These are phyloP conservation scores for Nothophaeocryptopus gaeumannii DNA, from an alignment of 2,329 filamentous ascomycete genomes.

Conservation along the genomic window DNA sequence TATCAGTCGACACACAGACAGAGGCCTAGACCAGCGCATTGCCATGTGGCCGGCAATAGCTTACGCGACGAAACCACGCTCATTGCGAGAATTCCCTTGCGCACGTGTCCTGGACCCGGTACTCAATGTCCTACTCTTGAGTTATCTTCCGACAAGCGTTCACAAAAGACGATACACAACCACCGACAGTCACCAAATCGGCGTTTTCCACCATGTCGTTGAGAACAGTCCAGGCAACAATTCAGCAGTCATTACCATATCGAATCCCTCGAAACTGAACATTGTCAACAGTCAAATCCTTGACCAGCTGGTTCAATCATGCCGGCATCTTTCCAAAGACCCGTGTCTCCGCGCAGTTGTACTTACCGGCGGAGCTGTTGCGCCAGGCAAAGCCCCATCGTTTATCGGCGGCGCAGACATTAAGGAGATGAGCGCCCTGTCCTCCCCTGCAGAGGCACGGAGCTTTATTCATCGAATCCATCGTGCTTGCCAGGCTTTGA, in stretches of 20 bases:
- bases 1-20: too few species aligned
- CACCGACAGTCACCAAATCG: too few species aligned
- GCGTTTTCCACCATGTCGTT: too few species aligned
- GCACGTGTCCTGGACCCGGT: too few species aligned
- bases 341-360: slow-evolving; percentile 25
- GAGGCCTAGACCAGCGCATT: too few species aligned
- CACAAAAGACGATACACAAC: too few species aligned
- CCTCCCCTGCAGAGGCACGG: slow-evolving; percentile 30
- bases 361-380: slow-evolving; percentile 24
- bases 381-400: slow-evolving; percentile 24
- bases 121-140: too few species aligned
- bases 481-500: slow-evolving; percentile 34
- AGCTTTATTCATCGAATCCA: slow-evolving; percentile 38
- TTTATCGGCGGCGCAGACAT: slow-evolving; percentile 35
- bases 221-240: too few species aligned
- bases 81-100: too few species aligned
- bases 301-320: slow-evolving; percentile 17
- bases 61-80: too few species aligned
- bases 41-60: too few species aligned
- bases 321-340: slow-evolving; percentile 14
- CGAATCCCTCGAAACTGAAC: slow-evolving; percentile 31
- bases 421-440: slow-evolving; percentile 27
- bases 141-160: too few species aligned
- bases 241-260: slow-evolving; percentile 26
- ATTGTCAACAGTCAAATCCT: slow-evolving; percentile 26